Evolutionary conservation across 208 protist genomes (phyloP).

Genomic region (Trypanosoma cruzi): DNA sequence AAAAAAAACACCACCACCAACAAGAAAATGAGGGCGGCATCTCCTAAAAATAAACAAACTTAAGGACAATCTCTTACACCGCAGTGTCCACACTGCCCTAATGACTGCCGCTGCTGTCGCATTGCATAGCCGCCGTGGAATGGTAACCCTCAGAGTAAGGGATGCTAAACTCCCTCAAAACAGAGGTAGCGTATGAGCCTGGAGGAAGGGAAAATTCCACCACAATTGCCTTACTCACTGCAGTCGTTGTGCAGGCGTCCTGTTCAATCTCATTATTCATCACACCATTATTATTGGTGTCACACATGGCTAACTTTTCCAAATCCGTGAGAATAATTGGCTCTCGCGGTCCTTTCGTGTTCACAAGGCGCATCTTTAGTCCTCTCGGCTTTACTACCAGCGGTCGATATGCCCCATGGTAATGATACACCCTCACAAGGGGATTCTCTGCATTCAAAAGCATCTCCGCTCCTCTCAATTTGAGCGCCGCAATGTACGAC

Average conservation of each 20-base stretch:
- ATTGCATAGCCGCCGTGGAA: not conserved
- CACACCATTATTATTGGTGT: not conserved
- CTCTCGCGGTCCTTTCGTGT: constrained; percentile 37
- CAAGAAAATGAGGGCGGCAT: constrained; percentile 10
- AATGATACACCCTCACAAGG: constrained; percentile 86
- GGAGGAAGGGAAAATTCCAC: constrained; percentile 79
- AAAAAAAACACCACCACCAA: constrained; percentile 22
- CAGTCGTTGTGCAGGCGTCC: not conserved
- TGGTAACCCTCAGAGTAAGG: constrained; percentile 48
- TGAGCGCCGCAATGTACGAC: constrained; percentile 51
- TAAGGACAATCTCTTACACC: no score
- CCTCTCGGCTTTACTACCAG: constrained; percentile 53
- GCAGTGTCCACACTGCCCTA: constrained; percentile 7
- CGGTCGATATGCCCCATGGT: constrained; percentile 85
- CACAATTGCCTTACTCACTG: constrained; percentile 35
- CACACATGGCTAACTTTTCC: constrained; percentile 22
- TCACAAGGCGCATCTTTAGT: constrained; percentile 34
- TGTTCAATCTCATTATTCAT: not conserved
- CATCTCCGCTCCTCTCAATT: constrained; percentile 32
- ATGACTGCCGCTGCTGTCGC: not conserved
- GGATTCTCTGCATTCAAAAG: constrained; percentile 34
- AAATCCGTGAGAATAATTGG: constrained; percentile 76
- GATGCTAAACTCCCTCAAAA: constrained; percentile 79
- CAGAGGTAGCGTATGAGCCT: constrained; percentile 85
- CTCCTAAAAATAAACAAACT: not conserved